Evolutionary conservation across 1,139 yeast genomes (phyloP).

Genomic region (Yamadazyma oceani): DNA sequence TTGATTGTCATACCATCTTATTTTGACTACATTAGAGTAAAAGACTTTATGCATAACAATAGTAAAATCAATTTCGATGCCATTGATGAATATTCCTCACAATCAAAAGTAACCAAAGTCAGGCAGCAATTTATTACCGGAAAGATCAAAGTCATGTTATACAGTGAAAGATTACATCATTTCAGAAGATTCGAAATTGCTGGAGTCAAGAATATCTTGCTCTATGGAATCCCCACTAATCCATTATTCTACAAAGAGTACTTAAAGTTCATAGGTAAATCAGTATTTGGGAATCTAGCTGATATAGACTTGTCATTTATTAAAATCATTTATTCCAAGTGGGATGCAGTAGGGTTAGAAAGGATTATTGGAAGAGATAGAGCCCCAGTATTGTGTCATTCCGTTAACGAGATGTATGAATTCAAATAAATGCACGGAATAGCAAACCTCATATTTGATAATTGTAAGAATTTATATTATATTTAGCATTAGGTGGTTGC

Average conservation of each 20-base stretch:
- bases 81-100: constrained; percentile 80
- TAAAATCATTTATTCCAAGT: constrained; percentile 67
- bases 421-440: constrained; percentile 50
- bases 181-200: constrained; percentile 80
- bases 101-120: constrained; percentile 66
- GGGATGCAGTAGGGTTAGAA: constrained; percentile 81
- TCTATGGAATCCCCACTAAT: constrained; percentile 84
- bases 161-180: constrained; percentile 92
- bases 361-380: constrained; percentile 82
- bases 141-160: constrained; percentile 67
- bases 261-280: constrained; percentile 52
- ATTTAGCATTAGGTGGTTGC: too few species aligned
- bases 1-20: constrained; percentile 82
- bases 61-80: constrained; percentile 63
- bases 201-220: constrained; percentile 82
- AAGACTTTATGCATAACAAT: constrained; percentile 66
- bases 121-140: constrained; percentile 69
- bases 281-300: constrained; percentile 43
- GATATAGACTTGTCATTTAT: constrained; percentile 69
- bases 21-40: constrained; percentile 78
- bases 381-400: constrained; percentile 68
- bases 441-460: too few species aligned
- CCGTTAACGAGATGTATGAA: constrained; percentile 72
- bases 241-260: constrained; percentile 82
- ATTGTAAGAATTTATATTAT: too few species aligned